These are phyloP conservation scores for Ilyonectria mors-panacis DNA, from an alignment of 2,329 filamentous ascomycete species.

Conservation along the genomic window DNA sequence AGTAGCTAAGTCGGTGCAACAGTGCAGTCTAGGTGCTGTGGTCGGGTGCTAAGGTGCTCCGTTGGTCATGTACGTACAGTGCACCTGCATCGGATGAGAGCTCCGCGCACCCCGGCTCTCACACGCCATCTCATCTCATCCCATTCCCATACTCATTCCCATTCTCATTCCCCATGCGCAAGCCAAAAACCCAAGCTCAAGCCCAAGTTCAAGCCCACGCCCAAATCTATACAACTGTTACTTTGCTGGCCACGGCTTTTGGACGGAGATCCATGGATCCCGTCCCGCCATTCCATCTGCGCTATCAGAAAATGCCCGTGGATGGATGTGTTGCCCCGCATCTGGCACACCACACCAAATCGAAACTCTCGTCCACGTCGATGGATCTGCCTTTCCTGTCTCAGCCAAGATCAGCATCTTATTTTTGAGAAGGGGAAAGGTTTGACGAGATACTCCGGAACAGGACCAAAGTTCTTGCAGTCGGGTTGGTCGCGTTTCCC, in stretches of 20 bases:
- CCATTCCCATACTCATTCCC: constrained; percentile 10
- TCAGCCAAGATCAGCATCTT: constrained; percentile 31
- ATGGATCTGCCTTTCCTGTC: constrained; percentile 25
- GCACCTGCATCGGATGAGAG: constrained; percentile 2
- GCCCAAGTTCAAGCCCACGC: not conserved
- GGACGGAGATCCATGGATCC: not conserved
- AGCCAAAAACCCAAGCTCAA: not conserved
- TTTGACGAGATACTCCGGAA: constrained; percentile 23
- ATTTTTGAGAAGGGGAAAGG: constrained; percentile 11
- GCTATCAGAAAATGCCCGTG: not conserved
- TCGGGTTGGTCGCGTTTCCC: too few relatives aligned
- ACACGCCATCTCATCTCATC: not conserved
- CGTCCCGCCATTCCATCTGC: constrained; percentile 1
- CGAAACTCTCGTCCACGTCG: constrained; percentile 26
- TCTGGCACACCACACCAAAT: constrained; percentile 20
- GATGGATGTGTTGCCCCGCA: constrained; percentile 28
- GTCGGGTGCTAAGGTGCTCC: constrained; percentile 3
- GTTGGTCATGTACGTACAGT: not conserved
- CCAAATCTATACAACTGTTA: not conserved
- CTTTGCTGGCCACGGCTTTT: not conserved
- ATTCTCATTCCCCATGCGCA: not conserved
- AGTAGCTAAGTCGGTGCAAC: not conserved
- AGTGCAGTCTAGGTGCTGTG: too few relatives aligned
- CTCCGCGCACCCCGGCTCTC: not conserved
- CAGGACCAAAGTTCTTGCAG: constrained; percentile 17